Percentiles rank a stretch among this genome's conserved stretches.
Conservation (phyloP, 495 filamentous ascomycete genomes). For the Parathielavia appendiculata region DNA sequence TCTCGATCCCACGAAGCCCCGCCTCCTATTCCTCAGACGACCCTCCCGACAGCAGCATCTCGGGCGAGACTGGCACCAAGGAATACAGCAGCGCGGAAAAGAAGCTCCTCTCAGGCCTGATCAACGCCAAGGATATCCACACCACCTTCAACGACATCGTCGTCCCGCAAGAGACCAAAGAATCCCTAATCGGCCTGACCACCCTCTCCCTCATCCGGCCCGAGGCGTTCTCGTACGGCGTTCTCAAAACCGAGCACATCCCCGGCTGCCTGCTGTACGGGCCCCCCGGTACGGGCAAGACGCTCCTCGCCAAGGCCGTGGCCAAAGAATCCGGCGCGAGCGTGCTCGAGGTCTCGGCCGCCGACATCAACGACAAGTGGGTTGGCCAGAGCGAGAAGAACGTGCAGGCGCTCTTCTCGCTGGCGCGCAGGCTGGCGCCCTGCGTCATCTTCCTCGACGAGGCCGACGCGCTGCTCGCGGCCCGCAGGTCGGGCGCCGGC, state of each 20-base stretch:
- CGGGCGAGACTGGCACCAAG: conserved; percentile 16
- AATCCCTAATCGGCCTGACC: conserved; percentile 83
- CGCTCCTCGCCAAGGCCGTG: conserved; percentile 89
- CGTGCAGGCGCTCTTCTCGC: conserved; percentile 81
- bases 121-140: conserved; percentile 72
- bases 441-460: conserved; percentile 97
- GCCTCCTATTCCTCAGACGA: conserved; percentile 1
- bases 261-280: conserved; percentile 88
- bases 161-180: conserved; percentile 74
- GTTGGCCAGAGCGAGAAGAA: conserved; percentile 97
- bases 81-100: conserved; percentile 63
- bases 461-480: conserved; percentile 84
- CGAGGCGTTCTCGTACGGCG: conserved; percentile 93
- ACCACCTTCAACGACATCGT: conserved; percentile 84
- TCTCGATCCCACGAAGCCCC: conserved; percentile 11
- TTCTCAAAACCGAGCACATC: conserved; percentile 85
- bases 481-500: conserved; percentile 54
- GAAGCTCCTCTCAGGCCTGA: conserved; percentile 71
- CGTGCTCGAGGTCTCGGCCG: conserved; percentile 54
- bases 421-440: conserved; percentile 88
- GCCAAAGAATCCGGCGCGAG: conserved; percentile 91
- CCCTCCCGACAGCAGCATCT: background rate
- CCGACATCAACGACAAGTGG: conserved; percentile 89
- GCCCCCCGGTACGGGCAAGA: conserved; percentile 94
- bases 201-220: conserved; percentile 81